Evolutionary conservation across 2,329 filamentous ascomycete species (phyloP), one percentile per base, ranked within the genome.

Genomic region (Hypomyces rosellus): DNA sequence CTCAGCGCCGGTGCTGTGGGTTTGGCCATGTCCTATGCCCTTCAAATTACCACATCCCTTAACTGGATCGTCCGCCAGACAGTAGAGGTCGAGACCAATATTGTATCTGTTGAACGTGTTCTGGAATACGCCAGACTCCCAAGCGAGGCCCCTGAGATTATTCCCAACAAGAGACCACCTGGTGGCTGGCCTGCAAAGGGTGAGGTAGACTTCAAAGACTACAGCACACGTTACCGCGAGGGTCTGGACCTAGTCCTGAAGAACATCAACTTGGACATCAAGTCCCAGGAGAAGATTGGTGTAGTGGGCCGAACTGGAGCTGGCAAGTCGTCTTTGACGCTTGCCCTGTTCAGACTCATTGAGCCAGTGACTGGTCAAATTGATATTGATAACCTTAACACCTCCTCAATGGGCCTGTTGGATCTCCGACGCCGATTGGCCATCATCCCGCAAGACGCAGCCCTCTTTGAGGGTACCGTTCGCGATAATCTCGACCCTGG

Each of bases 61-160:
- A 99, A 97, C 74, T 99, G 93, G 93, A 96, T 99, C 63, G 93
- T 99, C 46, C 84, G 95, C 52, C 93, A 99, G 71, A 96, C 91
- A 0, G 93, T 99, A 34, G 95, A 99, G 69, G 93, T 99, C n/a
- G 95, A 99, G 76, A 97, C 92, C n/a, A 99, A 99, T 70, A 99
- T 99, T 63, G 92, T 99, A 42, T 96, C 92, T 9, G 93, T 99
- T 36, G 93, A 99, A 77, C 87, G 93, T 63, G 91, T 99, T 44
- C 83, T 99, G 45, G 95, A 99, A 69, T 99, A 99, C 71, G 89
- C 92, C 51, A 80, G 81, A 46, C 78, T 99, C 55, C 91, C 92
- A 22, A 93, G 87, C 67, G 93, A 99, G 73, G 92, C 93, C 46
- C 89, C 91, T 7, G 93, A 99, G 67, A 89, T 97, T 57, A 87